Conservation (phyloP, 148 eudicot species). For the Heliosperma pusillum region DNA sequence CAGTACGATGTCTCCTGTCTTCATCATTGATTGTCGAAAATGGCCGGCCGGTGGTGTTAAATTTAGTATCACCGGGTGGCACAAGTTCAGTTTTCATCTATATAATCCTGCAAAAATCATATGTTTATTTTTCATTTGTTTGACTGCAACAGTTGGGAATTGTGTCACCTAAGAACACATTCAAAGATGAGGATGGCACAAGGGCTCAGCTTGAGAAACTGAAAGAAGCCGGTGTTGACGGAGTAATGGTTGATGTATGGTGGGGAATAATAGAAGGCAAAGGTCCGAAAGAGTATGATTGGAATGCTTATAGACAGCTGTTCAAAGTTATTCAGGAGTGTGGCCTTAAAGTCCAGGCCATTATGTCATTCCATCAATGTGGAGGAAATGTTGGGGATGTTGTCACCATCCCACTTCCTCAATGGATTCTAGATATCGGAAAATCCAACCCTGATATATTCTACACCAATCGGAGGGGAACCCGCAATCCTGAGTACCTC, state of each 20-base stretch:
- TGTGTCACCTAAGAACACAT: conserved; percentile 15
- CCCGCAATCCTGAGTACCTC: conserved; percentile 67
- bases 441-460: conserved; percentile 64
- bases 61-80: too few species aligned
- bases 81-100: too few species aligned
- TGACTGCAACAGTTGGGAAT: conserved; percentile 20
- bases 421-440: conserved; percentile 70
- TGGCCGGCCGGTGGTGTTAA: too few species aligned
- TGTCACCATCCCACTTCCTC: conserved; percentile 69
- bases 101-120: too few species aligned
- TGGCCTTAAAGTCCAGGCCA: conserved; percentile 60
- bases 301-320: conserved; percentile 53
- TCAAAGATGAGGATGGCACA: conserved; percentile 22
- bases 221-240: conserved; percentile 51
- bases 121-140: too few species aligned
- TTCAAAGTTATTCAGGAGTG: conserved; percentile 38
- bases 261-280: conserved; percentile 74
- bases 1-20: conserved; percentile 4
- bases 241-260: conserved; percentile 79
- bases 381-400: conserved; percentile 48
- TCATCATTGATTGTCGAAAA: too few species aligned
- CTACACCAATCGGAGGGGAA: conserved; percentile 73
- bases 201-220: conserved; percentile 21
- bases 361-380: conserved; percentile 70
- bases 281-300: conserved; percentile 49